phyloP scores from a whole-genome alignment of 1,284 basidiomycete genomes.

The Trametes sp. region DNA sequence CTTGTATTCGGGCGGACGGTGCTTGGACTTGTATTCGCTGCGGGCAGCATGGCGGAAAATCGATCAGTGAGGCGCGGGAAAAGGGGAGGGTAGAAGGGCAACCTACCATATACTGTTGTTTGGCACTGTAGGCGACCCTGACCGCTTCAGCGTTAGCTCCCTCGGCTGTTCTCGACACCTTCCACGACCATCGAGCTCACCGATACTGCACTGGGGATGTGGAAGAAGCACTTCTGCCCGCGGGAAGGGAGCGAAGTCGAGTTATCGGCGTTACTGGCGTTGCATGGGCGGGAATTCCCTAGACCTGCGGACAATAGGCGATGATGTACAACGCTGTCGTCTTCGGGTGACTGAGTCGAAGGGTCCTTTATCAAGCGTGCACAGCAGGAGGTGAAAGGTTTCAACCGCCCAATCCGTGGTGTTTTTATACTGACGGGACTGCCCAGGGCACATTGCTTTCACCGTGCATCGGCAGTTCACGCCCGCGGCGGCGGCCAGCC shows the following conservation, averaged over 20 bases:
- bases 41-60: constrained; percentile 22
- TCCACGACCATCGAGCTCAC: constrained; percentile 17
- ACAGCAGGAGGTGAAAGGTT: constrained; percentile 8
- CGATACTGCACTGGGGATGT: not conserved
- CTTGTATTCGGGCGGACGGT: constrained; percentile 15
- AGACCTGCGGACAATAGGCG: constrained; percentile 17
- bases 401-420: not conserved
- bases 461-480: not conserved
- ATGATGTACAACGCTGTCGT: constrained; percentile 2
- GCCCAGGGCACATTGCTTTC: not conserved
- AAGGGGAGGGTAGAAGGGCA: constrained; percentile 12
- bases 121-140: constrained; percentile 29
- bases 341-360: not conserved
- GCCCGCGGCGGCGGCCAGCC: constrained; percentile 1
- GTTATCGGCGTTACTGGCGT: constrained; percentile 5
- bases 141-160: constrained; percentile 17
- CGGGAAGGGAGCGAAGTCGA: not conserved
- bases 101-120: constrained; percentile 28
- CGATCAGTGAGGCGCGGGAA: constrained; percentile 22
- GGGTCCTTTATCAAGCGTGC: not conserved
- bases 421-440: constrained; percentile 11
- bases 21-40: constrained; percentile 15
- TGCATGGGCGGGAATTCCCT: constrained; percentile 12
- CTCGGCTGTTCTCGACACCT: not conserved
- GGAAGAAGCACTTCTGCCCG: not conserved